phyloP scores from a whole-genome alignment of 2,329 filamentous ascomycete species.

The Penicillium digitatum region DNA sequence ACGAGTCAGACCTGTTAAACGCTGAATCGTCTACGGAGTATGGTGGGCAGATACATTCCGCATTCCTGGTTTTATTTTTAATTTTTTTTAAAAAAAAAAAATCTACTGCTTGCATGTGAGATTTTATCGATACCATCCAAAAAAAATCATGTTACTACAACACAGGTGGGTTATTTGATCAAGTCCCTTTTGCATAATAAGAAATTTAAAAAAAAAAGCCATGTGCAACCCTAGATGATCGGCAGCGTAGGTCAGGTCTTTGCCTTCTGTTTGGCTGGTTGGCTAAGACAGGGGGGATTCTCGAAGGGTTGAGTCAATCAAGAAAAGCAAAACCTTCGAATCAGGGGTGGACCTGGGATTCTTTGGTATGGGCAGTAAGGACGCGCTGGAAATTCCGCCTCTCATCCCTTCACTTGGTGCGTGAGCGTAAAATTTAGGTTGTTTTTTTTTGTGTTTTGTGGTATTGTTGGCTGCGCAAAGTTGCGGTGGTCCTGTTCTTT shows the following conservation, averaged over 20 bases:
- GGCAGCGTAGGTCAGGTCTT: conserved; percentile 17
- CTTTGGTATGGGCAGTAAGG: conserved; percentile 19
- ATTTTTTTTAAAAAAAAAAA: too few relatives aligned
- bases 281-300: conserved; percentile 12
- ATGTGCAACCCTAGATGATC: conserved; percentile 26
- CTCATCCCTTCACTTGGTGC: conserved; percentile 24
- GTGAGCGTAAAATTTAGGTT: conserved; percentile 17
- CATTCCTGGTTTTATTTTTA: background rate
- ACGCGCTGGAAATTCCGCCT: conserved; percentile 10
- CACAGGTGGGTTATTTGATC: background rate
- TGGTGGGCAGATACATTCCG: conserved; percentile 3
- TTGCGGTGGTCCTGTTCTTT: background rate
- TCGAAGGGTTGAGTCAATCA: conserved; percentile 21
- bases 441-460: too few relatives aligned
- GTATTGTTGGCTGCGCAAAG: conserved; percentile 6
- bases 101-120: conserved; percentile 9
- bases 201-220: conserved; percentile 7
- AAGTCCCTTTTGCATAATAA: background rate
- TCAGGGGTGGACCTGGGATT: conserved; percentile 19
- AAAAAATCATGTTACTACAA: background rate
- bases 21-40: background rate
- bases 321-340: conserved; percentile 13
- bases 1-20: background rate
- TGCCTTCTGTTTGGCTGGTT: conserved; percentile 12
- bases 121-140: conserved; percentile 4